Conservation (phyloP, 257 asterid genomes). For the Penstemon newberryi region DNA sequence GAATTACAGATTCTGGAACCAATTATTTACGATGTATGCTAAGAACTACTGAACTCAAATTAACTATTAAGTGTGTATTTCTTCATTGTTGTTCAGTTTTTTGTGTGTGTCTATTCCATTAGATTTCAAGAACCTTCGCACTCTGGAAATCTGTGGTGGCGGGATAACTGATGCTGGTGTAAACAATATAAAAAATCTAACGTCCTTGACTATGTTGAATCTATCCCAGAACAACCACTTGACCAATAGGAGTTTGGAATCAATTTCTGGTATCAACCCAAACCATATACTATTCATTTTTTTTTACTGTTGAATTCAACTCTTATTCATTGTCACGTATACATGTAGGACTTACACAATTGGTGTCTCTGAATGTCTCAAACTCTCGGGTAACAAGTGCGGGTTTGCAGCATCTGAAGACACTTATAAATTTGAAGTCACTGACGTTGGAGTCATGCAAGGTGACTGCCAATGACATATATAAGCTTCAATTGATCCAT, state of each 20-base stretch:
- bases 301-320: too few relatives aligned
- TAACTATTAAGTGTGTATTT: background rate
- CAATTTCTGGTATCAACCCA: slow-evolving; percentile 65
- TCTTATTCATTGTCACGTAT: background rate
- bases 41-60: background rate
- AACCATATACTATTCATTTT: too few relatives aligned
- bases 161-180: slow-evolving; percentile 92
- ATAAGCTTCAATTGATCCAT: slow-evolving; percentile 61
- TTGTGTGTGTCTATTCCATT: slow-evolving; percentile 5
- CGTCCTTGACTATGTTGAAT: slow-evolving; percentile 73
- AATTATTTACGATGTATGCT: slow-evolving; percentile 59
- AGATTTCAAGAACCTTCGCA: slow-evolving; percentile 87
- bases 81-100: background rate
- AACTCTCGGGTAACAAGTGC: slow-evolving; percentile 70
- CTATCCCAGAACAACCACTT: slow-evolving; percentile 86
- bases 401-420: slow-evolving; percentile 77
- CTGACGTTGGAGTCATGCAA: slow-evolving; percentile 87
- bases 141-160: slow-evolving; percentile 97
- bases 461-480: slow-evolving; percentile 74
- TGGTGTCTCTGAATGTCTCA: slow-evolving; percentile 81
- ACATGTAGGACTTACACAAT: slow-evolving; percentile 67
- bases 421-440: slow-evolving; percentile 75
- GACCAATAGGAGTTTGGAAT: slow-evolving; percentile 82
- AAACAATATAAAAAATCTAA: slow-evolving; percentile 87
- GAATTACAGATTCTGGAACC: slow-evolving; percentile 93